A percentile compares a stretch with the other conserved stretches of the same genome.
phyloP scores from a whole-genome alignment of 2,329 filamentous ascomycete species.

The Drechslerella coelobrocha region DNA sequence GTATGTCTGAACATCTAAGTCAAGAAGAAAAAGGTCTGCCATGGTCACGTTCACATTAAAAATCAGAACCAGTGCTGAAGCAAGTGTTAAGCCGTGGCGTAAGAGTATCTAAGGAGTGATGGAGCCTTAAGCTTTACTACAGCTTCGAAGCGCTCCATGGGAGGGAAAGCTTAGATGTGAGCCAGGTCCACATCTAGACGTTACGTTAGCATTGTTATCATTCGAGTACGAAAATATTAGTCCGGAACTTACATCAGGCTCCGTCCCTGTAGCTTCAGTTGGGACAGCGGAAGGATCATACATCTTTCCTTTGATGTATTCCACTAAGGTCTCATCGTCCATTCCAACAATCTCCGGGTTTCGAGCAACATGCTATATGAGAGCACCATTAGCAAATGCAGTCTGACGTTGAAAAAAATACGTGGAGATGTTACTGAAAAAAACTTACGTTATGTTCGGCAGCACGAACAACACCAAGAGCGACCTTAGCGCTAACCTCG shows the following conservation, averaged over 20 bases:
- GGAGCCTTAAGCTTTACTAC: conserved; percentile 28
- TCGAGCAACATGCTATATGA: conserved; percentile 53
- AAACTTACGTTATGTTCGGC: conserved; percentile 72
- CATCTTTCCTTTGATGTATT: conserved; percentile 54
- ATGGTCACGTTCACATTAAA: conserved; percentile 21
- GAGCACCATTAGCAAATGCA: conserved; percentile 5
- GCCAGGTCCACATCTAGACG: conserved; percentile 47
- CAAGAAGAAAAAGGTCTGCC: conserved; percentile 11
- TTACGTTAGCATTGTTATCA: conserved; percentile 6
- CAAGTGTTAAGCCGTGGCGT: not conserved
- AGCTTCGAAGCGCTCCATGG: conserved; percentile 47
- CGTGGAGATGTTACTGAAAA: not conserved
- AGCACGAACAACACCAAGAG: conserved; percentile 89
- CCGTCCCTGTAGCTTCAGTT: conserved; percentile 32
- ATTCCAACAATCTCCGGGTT: conserved; percentile 54
- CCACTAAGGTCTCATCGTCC: conserved; percentile 52
- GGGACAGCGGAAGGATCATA: conserved; percentile 53
- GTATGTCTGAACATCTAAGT: conserved; percentile 31
- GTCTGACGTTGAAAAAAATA: not conserved
- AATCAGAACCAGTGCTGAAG: conserved; percentile 3
- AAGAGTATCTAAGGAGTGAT: not conserved
- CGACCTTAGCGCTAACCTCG: conserved; percentile 84
- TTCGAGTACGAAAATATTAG: not conserved
- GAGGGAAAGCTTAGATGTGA: conserved; percentile 47
- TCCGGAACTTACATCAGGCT: conserved; percentile 30